Evolutionary conservation across 148 eudicot species (phyloP).

Genomic region (Vaccinium macrocarpon): DNA sequence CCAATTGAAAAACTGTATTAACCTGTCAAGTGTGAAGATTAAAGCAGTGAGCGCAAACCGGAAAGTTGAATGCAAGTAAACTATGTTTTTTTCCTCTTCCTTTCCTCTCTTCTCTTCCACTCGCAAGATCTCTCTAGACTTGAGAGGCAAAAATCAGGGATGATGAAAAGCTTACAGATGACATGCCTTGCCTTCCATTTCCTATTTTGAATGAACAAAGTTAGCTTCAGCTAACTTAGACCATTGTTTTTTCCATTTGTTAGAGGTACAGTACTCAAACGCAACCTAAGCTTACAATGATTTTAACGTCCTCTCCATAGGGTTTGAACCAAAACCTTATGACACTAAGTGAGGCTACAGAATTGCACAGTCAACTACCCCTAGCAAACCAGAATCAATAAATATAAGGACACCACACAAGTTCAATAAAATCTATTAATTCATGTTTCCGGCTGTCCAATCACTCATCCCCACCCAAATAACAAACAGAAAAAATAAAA

Average conservation of each 20-base stretch:
- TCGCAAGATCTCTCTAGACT: not conserved
- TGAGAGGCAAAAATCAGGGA: not conserved
- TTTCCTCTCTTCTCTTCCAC: not conserved
- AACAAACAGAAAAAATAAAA: not conserved
- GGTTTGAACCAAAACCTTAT: not conserved
- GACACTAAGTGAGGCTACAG: not conserved
- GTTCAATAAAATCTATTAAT: not conserved
- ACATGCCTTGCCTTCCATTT: not conserved
- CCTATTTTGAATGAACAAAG: not conserved
- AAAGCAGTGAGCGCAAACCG: not conserved
- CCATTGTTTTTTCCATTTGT: not conserved
- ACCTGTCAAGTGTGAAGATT: slow-evolving; percentile 42
- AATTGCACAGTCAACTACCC: not conserved
- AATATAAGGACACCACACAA: not conserved
- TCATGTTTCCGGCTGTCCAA: not conserved
- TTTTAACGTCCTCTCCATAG: not conserved
- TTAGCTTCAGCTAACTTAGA: not conserved
- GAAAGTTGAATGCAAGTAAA: not conserved
- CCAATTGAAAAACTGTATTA: slow-evolving; percentile 82
- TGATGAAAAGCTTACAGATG: too few relatives aligned
- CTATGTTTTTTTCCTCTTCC: not conserved
- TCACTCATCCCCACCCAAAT: not conserved
- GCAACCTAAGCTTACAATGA: not conserved
- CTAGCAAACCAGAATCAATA: not conserved
- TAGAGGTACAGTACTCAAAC: not conserved